A percentile compares a stretch with the other conserved stretches of the same genome.
phyloP scores from a whole-genome alignment of 140 eudicot species.

The Senecio squalidus region DNA sequence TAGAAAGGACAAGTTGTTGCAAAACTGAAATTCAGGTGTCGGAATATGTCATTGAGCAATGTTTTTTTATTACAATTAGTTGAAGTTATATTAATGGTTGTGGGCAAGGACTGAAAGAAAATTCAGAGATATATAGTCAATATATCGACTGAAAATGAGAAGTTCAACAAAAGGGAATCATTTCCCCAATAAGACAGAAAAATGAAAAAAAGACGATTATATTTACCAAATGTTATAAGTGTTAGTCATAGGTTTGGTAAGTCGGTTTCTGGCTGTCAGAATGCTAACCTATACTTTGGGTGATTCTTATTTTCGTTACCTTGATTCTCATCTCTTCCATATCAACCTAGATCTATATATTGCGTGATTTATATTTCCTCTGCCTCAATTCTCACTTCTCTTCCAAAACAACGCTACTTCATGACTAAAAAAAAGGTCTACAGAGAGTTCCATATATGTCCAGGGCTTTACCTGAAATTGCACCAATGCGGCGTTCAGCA shows the following conservation, averaged over 20 bases:
- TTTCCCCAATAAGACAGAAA: not conserved
- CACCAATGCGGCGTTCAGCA: constrained; percentile 71
- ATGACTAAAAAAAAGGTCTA: not conserved
- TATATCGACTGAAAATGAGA: constrained; percentile 8
- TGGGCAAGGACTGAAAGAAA: not conserved
- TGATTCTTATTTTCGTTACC: not conserved
- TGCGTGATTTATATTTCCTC: constrained; percentile 3
- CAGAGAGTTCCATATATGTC: not conserved
- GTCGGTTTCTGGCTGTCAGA: not conserved
- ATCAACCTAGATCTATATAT: constrained; percentile 10
- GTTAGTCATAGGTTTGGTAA: constrained; percentile 4
- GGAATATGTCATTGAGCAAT: not conserved
- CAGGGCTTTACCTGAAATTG: constrained; percentile 59
- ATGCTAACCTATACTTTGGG: constrained; percentile 8
- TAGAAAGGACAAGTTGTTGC: not conserved
- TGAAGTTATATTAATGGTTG: not conserved
- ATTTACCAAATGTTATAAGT: not conserved
- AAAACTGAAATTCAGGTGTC: constrained; percentile 1
- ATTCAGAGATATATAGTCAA: not conserved
- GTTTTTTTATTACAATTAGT: too few relatives aligned
- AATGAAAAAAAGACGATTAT: not conserved
- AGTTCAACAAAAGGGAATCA: constrained; percentile 5
- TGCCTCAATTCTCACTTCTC: constrained; percentile 14
- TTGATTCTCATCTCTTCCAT: not conserved
- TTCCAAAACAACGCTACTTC: not conserved